Evolutionary conservation across 2,329 filamentous ascomycete species (phyloP).

Genomic region (Parastagonospora nodorum): DNA sequence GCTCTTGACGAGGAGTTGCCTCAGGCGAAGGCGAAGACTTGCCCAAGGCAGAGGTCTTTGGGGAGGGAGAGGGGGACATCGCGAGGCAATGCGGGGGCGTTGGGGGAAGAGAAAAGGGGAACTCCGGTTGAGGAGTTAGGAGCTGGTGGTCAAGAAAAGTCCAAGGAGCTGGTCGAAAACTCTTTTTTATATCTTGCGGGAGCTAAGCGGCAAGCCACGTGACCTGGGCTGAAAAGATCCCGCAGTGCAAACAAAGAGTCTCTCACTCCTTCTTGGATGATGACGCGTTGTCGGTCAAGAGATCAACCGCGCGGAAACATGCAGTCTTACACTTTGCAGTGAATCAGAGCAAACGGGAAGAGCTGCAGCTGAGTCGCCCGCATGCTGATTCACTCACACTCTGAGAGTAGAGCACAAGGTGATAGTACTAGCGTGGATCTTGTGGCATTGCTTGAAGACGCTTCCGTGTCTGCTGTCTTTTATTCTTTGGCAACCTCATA

Average conservation of each 20-base stretch:
- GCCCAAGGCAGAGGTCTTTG: neutral
- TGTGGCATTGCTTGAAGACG: neutral
- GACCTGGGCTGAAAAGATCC: too few species aligned
- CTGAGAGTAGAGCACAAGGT: neutral
- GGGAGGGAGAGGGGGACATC: neutral
- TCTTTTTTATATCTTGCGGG: too few species aligned
- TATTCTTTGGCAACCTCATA: slow-evolving; percentile 3
- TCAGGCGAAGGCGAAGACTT: neutral
- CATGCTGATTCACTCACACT: neutral
- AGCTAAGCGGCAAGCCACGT: too few species aligned
- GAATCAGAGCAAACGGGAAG: neutral
- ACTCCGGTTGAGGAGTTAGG: too few species aligned
- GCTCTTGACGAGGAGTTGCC: neutral
- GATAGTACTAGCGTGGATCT: neutral
- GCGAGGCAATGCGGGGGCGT: too few species aligned
- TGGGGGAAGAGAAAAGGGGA: too few species aligned
- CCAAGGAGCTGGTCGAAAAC: neutral
- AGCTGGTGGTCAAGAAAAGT: neutral
- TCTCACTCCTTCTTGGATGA: too few species aligned
- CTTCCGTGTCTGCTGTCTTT: neutral
- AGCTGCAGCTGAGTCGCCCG: neutral
- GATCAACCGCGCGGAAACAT: neutral
- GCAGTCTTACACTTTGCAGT: neutral
- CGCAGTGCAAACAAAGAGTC: too few species aligned
- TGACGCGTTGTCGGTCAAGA: too few species aligned